Base-by-base conservation (phyloP, 345 rosid genomes). In the Aethionema arabicum region DNA sequence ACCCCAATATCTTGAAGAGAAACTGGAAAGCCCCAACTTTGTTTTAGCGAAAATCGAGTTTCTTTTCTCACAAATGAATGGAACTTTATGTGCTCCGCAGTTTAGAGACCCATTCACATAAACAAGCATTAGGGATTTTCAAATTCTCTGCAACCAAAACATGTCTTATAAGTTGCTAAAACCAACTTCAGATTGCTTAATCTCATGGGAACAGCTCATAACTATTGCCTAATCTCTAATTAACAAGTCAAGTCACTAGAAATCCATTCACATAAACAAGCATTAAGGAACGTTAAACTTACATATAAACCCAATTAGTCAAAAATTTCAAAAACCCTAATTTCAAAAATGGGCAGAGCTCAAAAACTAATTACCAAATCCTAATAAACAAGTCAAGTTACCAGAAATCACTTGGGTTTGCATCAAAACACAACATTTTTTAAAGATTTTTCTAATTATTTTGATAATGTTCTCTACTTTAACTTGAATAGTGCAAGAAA, bases 21-120 rank as follows among this genome's bases (percentile, higher is more conserved):
- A 48, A 15, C 48, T 41, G 43, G 30, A n/a, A 39, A 16, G 29
- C 1, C 32, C 47, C 8, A 11, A 45, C 45, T 35, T 16, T 13
- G 50, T 31, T 42, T 21, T 45, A 47, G 47, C 15, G 56, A 46
- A n/a, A n/a, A 64, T 21, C 0, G 53, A 15, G 42, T 31, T 40
- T 30, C 44, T 37, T 58, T 32, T 46, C 50, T 8, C 12, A 63
- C 1, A 63, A 14, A 59, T 32, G 4, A 49, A 39, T 59, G 78
- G 57, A 64, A 74, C 60, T 33, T 11, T 5, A 32, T 59, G 70
- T 59, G 70, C 56, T 41, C 51, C 59, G 11, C 68, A 54, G 43
- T 74, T 65, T 5, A 58, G 62, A 59, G 64, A 31, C 50, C 75
- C 69, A 12, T 71, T 71, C 11, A 11, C 56, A 71, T 52, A 44